Conservation (phyloP, 176 grass and related monocot genomes). For the Metroxylon sagu region DNA sequence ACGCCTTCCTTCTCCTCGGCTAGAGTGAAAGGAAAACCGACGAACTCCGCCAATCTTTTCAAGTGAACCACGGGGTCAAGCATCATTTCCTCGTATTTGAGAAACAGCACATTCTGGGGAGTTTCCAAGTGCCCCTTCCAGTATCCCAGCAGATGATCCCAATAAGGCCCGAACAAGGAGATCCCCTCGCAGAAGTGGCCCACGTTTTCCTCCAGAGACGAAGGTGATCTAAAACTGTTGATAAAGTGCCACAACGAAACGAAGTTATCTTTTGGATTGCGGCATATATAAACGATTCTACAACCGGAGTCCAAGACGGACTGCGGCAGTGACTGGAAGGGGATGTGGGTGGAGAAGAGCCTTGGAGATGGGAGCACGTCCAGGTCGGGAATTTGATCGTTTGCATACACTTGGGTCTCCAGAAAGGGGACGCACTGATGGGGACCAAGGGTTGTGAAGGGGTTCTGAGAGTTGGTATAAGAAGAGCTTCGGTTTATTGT, state of each 20-base stretch:
- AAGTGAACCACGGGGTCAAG: background rate
- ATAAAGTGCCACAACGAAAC: constrained; percentile 16
- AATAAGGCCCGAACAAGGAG: too few relatives aligned
- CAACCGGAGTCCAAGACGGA: background rate
- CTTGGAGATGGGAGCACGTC: background rate
- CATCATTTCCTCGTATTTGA: too few relatives aligned
- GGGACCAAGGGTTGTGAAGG: background rate
- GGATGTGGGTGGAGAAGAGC: constrained; percentile 18
- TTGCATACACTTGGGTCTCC: background rate
- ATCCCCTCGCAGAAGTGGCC: too few relatives aligned
- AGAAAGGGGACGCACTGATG: constrained; percentile 16
- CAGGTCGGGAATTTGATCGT: background rate
- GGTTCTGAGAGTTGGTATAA: background rate
- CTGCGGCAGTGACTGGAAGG: background rate
- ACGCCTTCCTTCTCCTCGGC: too few relatives aligned
- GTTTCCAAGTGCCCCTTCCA: too few relatives aligned
- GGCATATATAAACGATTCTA: constrained; percentile 12
- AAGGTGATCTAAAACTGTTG: background rate
- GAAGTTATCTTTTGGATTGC: constrained; percentile 17
- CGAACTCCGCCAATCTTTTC: background rate
- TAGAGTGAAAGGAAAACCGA: too few relatives aligned
- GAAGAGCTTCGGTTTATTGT: too few relatives aligned
- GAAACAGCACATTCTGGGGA: background rate
- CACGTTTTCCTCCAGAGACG: background rate
- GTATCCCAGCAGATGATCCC: too few relatives aligned